Evolutionary conservation across 352 stramenopile species (phyloP), one percentile per base, ranked within the genome.

Genomic region (Pythium monospermum): DNA sequence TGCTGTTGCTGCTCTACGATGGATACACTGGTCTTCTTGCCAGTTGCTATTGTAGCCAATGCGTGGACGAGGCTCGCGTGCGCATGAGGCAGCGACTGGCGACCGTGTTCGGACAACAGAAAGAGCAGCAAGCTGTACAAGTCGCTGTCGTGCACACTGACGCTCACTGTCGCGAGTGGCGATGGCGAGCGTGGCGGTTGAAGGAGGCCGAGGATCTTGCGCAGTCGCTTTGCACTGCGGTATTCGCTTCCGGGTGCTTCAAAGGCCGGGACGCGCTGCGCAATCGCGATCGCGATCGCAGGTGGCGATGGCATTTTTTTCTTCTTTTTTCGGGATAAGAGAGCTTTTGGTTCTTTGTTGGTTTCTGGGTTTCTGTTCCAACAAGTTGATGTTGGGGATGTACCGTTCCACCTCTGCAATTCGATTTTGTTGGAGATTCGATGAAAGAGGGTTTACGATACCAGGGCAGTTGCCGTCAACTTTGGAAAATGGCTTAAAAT

Each of bases 221-320:
- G 54, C 8, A 81, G 25, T 8, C 30, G 46, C 22, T 40, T 59
- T 27, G 72, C 35, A 6, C 51, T 47, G 21, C 41, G 53, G 8
- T 21, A 54, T 51, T 85, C 73, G 0, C 40, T 33, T 13, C 74
- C 66, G 1, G 67, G 64, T n/a, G 64, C 32, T 48, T 78, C 73
- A 52, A 81, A 85, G 2, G 73, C 68, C 31, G 64, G 44, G 22
- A 81, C 67, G 22, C 47, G 55, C 16, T 65, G 62, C 45, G 63
- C 53, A 23, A 84, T 53, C 11, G 46, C 71, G 16, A 85, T 48
- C n/a, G 49, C 57, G 13, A 71, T 15, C 43, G 35, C 4, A 27
- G 26, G 39, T 36, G 28, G 12, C 18, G 10, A 13, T 2, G 46
- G 5, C 41, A 37, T 52, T 31, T 39, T 41, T 22, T 30, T 31